Evolutionary conservation across 345 rosid species (phyloP).

Genomic region (Populus deltoides): DNA sequence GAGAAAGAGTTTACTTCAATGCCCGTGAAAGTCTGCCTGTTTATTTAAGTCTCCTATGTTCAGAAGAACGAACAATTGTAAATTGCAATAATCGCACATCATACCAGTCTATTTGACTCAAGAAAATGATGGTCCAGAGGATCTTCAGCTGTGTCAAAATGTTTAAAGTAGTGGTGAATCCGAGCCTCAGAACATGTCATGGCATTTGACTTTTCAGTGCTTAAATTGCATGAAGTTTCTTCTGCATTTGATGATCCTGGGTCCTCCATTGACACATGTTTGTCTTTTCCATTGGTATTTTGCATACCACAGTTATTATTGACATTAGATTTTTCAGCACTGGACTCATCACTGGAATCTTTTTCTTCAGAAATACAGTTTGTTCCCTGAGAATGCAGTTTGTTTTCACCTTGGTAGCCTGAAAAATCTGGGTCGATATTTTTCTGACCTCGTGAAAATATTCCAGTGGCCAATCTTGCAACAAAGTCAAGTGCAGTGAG

Average conservation of each 20-base stretch:
- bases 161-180: constrained; percentile 48
- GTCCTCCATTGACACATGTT: constrained; percentile 28
- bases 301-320: constrained; percentile 34
- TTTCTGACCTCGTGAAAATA: constrained; percentile 70
- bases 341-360: constrained; percentile 41
- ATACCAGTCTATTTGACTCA: constrained; percentile 66
- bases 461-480: constrained; percentile 75
- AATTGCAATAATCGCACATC: neutral
- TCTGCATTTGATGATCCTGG: constrained; percentile 29
- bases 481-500: constrained; percentile 85
- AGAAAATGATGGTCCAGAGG: constrained; percentile 84
- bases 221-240: constrained; percentile 32
- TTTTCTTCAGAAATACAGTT: constrained; percentile 28
- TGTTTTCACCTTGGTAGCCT: constrained; percentile 49
- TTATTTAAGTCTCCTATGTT: neutral
- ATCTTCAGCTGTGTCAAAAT: constrained; percentile 72
- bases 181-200: constrained; percentile 35
- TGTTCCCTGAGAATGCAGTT: constrained; percentile 29
- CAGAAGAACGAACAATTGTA: neutral
- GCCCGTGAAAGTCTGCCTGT: neutral
- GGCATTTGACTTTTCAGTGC: constrained; percentile 37
- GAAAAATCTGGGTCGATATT: constrained; percentile 41
- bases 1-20: neutral
- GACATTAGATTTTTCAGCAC: constrained; percentile 42
- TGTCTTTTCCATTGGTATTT: constrained; percentile 28